These are phyloP conservation scores for Colletotrichum salicis DNA, from an alignment of 2,329 filamentous ascomycete genomes.

Conservation along the genomic window DNA sequence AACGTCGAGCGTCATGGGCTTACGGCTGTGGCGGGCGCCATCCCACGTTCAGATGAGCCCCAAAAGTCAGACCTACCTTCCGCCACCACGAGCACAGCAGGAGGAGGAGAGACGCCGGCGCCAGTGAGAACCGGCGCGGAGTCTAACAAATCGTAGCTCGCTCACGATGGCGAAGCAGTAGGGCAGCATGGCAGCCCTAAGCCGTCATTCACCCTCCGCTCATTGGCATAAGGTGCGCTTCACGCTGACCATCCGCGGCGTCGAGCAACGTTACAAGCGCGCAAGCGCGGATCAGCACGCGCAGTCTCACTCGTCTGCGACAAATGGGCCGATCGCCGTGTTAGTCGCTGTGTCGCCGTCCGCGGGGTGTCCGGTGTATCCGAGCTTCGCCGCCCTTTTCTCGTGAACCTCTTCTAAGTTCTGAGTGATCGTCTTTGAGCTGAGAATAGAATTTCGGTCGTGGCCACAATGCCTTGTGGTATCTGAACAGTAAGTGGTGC, in stretches of 20 bases:
- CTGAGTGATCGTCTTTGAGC: not conserved
- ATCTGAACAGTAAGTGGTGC: not conserved
- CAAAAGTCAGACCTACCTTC: not conserved
- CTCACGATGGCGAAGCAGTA: not conserved
- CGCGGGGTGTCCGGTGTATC: slow-evolving; percentile 5
- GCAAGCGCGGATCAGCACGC: slow-evolving; percentile 22
- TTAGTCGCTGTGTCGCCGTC: not conserved
- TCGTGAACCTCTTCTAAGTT: not conserved
- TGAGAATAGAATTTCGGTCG: not conserved
- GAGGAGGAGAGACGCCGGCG: not conserved
- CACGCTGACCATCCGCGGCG: slow-evolving; percentile 4
- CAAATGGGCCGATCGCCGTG: not conserved
- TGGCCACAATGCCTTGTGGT: not conserved
- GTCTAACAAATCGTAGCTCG: not conserved
- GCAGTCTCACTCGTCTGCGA: slow-evolving; percentile 1
- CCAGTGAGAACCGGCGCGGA: slow-evolving; percentile 4
- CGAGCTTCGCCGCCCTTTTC: not conserved
- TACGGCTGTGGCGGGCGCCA: slow-evolving; percentile 21
- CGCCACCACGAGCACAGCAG: not conserved
- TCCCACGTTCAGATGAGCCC: not conserved
- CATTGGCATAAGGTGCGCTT: not conserved
- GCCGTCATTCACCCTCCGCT: not conserved
- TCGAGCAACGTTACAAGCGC: slow-evolving; percentile 35
- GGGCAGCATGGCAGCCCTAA: not conserved
- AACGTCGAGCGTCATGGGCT: slow-evolving; percentile 7